phyloP scores from a whole-genome alignment of 2,329 filamentous ascomycete genomes.

The Paraphoma sp. region DNA sequence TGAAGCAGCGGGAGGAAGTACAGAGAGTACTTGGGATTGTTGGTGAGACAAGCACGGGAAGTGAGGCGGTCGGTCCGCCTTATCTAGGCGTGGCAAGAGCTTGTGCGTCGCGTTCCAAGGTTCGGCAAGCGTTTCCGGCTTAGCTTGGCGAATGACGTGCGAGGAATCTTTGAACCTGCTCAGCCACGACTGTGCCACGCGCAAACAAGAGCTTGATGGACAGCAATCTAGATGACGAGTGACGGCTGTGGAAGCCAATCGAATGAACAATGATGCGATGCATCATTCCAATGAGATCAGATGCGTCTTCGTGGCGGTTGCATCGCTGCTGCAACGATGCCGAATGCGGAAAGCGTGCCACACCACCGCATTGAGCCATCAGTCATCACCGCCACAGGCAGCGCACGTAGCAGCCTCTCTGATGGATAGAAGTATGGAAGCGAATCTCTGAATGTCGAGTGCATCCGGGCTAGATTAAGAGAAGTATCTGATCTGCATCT shows the following conservation, averaged over 20 bases:
- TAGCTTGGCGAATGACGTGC: background rate
- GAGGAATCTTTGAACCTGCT: background rate
- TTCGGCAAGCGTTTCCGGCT: background rate
- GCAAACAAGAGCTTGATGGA: background rate
- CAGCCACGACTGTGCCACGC: background rate
- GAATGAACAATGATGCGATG: background rate
- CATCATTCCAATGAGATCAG: background rate
- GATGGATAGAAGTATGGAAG: too few relatives aligned
- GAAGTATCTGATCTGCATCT: too few relatives aligned
- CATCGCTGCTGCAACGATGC: background rate
- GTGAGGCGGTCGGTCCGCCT: slow-evolving; percentile 27
- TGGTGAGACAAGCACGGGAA: slow-evolving; percentile 14
- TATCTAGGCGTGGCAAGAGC: slow-evolving; percentile 11
- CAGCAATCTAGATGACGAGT: background rate
- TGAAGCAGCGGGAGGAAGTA: slow-evolving; percentile 13
- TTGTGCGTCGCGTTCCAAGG: background rate
- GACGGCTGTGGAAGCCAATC: background rate
- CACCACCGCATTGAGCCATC: background rate
- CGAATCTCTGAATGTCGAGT: too few relatives aligned
- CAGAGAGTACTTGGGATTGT: slow-evolving; percentile 15
- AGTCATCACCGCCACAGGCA: too few relatives aligned
- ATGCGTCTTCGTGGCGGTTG: background rate
- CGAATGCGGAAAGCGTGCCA: background rate
- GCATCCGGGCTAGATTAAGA: too few relatives aligned
- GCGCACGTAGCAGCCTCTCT: too few relatives aligned